Conservation (phyloP, 495 filamentous ascomycete species). For the Viridothelium virens region DNA sequence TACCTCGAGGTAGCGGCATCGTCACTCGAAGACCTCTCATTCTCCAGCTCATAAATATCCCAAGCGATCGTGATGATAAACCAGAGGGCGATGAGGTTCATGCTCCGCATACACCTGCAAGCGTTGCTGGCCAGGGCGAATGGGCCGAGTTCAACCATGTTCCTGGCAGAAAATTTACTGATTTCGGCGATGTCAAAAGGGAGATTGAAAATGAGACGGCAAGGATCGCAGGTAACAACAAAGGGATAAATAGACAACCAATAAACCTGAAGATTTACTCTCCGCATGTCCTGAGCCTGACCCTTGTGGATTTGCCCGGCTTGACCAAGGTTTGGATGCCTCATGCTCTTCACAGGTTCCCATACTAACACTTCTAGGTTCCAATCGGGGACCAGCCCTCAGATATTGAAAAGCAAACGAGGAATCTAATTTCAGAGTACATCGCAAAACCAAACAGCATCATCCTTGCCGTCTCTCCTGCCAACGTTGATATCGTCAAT, state of each 20-base stretch:
- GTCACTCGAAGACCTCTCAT: conserved; percentile 91
- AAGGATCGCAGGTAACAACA: conserved; percentile 92
- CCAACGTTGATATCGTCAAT: conserved; percentile 97
- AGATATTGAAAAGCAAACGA: conserved; percentile 98
- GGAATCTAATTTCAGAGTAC: conserved; percentile 94
- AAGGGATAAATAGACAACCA: conserved; percentile 93
- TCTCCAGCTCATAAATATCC: conserved; percentile 95
- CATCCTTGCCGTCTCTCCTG: conserved; percentile 90
- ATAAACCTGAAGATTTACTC: conserved; percentile 99
- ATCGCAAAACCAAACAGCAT: conserved; percentile 99
- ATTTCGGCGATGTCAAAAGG: conserved; percentile 85
- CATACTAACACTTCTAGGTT: conserved; percentile 44
- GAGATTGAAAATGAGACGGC: conserved; percentile 97
- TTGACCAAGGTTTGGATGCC: conserved; percentile 71
- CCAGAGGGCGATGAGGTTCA: conserved; percentile 58
- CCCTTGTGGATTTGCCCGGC: conserved; percentile 90
- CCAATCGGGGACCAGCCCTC: conserved; percentile 97
- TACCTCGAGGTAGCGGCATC: conserved; percentile 93
- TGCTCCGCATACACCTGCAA: conserved; percentile 60
- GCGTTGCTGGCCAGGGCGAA: conserved; percentile 65
- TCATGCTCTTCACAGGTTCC: not conserved
- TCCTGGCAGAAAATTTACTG: conserved; percentile 78
- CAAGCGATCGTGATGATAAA: conserved; percentile 63
- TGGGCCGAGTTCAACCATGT: conserved; percentile 98
- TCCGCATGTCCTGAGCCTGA: conserved; percentile 91